These are phyloP conservation scores for Apiotrichum siamense DNA, from an alignment of 1,284 basidiomycete species.

Conservation along the genomic window DNA sequence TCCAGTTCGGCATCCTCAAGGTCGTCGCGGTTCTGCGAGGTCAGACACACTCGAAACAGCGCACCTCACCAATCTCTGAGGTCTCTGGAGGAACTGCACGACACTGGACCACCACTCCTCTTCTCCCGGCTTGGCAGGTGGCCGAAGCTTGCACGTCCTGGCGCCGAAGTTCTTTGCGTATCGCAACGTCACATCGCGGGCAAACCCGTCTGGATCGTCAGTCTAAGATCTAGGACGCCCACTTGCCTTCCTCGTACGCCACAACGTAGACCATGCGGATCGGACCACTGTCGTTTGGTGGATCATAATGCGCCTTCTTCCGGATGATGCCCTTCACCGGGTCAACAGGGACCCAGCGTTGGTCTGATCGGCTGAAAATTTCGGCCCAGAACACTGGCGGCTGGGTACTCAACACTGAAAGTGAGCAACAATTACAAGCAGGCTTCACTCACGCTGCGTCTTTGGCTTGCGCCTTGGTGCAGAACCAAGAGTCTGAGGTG, in stretches of 20 bases:
- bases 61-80: constrained; percentile 68
- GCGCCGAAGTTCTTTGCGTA: constrained; percentile 74
- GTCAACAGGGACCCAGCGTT: constrained; percentile 88
- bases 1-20: constrained; percentile 90
- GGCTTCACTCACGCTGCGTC: constrained; percentile 19
- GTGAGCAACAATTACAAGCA: neutral
- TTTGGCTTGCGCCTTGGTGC: constrained; percentile 32
- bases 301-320: constrained; percentile 78
- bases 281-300: constrained; percentile 54
- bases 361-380: constrained; percentile 87
- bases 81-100: constrained; percentile 58
- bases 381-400: constrained; percentile 97
- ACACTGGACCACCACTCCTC: constrained; percentile 81
- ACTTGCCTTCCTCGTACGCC: constrained; percentile 83
- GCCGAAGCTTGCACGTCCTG: constrained; percentile 75
- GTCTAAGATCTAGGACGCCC: constrained; percentile 38
- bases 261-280: constrained; percentile 92
- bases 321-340: constrained; percentile 74
- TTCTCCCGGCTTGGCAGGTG: constrained; percentile 57
- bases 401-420: constrained; percentile 37
- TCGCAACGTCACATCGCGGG: constrained; percentile 53
- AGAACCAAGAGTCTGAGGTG: constrained; percentile 24
- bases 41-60: too few species aligned
- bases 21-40: constrained; percentile 74
- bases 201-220: constrained; percentile 48